Evolutionary conservation across 345 rosid species (phyloP).

Genomic region (Orychophragmus violaceus): DNA sequence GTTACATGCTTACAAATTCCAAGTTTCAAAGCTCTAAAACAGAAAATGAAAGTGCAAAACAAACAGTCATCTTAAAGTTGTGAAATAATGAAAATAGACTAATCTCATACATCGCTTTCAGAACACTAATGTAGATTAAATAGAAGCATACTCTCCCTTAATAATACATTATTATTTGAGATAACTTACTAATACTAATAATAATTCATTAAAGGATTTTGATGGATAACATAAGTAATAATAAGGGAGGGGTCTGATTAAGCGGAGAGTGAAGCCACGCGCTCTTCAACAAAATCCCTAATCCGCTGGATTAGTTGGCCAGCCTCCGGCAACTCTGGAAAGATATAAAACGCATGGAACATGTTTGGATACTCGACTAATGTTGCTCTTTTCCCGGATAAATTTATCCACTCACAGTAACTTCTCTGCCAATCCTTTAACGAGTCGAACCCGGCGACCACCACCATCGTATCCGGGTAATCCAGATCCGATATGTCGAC

Average conservation of each 20-base stretch:
- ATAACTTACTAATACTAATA: not conserved
- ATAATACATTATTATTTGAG: not conserved
- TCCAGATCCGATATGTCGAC: slow-evolving; percentile 40
- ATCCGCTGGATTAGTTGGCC: slow-evolving; percentile 39
- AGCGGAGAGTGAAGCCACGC: slow-evolving; percentile 27
- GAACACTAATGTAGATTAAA: not conserved
- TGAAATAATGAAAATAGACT: not conserved
- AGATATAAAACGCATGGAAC: slow-evolving; percentile 75
- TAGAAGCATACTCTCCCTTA: not conserved
- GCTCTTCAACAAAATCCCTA: slow-evolving; percentile 43
- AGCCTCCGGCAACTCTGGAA: slow-evolving; percentile 62
- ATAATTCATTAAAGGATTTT: too few species aligned
- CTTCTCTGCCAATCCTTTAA: slow-evolving; percentile 73
- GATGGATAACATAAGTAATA: not conserved
- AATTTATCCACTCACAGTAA: slow-evolving; percentile 61
- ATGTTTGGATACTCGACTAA: slow-evolving; percentile 66
- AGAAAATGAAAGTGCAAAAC: not conserved
- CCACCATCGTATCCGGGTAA: slow-evolving; percentile 50
- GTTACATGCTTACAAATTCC: not conserved
- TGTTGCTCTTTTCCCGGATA: slow-evolving; percentile 50
- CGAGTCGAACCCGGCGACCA: slow-evolving; percentile 62
- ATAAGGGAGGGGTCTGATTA: too few species aligned
- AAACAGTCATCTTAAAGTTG: not conserved
- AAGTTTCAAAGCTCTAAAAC: not conserved
- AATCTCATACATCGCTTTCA: not conserved